Evolutionary conservation across 192 early-diverging fungal genomes (phyloP), one percentile per base, ranked within the genome.

Genomic region (Podila epicladia): DNA sequence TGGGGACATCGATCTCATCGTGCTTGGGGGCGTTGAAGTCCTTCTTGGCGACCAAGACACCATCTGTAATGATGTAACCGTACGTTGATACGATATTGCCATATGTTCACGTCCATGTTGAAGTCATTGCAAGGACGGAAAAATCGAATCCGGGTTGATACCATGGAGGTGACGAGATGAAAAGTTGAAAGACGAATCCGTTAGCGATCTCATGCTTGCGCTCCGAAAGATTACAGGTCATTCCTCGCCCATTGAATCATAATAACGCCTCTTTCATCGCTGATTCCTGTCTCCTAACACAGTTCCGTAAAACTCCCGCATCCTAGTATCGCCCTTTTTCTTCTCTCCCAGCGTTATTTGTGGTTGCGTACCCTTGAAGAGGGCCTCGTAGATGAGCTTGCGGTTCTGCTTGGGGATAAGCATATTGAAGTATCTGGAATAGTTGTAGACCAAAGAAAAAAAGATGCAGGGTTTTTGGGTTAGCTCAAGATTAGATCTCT

Each of bases 41-140:
- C 92, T 99, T 99, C 90, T 97, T 94, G 86, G 97, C 98, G 69
- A 99, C 98, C 82, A 99, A 88, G 83, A 97, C 97, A 75, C 98
- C 98, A 87, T 99, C 98, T 90, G 66, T 24, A 31, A 59, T 31
- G n/a, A 55, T 22, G 20, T 13, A n/a, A 51, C 7, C n/a, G n/a
- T n/a, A 51, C 5, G n/a, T 51, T 19, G n/a, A 15, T 33, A 33
- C 5, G 33, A 33, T 33, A 33, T 33, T 33, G 33, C 33, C 5
- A 7, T 33, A 33, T 45, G 15, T 15, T 45, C 41, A 45, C 13
- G 41, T 45, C 41, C 41, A 45, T 3, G 41, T 45, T 45, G 13
- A 45, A 6, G 41, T 45, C 41, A 45, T 17, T 45, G 41, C 41
- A 17, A 45, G 15, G 41, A 45, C 41, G 33, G 33, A 33, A 33